Percentiles rank a stretch among this genome's conserved stretches.
These are phyloP conservation scores for Sarcodon sp. DNA, from an alignment of 768 basidiomycete species.

Conservation along the genomic window DNA sequence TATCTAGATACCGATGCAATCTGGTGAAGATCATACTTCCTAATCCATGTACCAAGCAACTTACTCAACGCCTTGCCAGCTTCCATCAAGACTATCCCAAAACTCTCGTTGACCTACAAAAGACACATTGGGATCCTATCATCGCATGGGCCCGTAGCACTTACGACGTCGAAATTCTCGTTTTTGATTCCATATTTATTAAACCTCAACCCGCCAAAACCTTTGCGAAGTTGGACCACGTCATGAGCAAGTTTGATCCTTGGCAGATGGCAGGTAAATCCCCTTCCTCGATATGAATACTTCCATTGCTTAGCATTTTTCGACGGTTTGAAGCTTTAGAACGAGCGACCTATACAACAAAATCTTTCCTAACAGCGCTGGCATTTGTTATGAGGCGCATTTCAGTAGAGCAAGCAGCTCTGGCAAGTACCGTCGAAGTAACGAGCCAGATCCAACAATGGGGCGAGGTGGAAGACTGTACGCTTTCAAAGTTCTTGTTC, in stretches of 20 bases:
- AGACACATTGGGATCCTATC: slow-evolving; percentile 80
- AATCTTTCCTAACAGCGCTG: slow-evolving; percentile 82
- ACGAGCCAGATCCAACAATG: slow-evolving; percentile 91
- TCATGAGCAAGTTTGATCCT: slow-evolving; percentile 52
- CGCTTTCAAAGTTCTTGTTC: slow-evolving; percentile 20
- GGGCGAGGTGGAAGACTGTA: slow-evolving; percentile 99
- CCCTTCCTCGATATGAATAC: neutral
- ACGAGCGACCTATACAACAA: slow-evolving; percentile 77
- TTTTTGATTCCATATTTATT: slow-evolving; percentile 61
- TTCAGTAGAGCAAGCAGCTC: slow-evolving; percentile 72
- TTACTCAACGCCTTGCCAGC: slow-evolving; percentile 23
- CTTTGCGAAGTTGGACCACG: slow-evolving; percentile 38
- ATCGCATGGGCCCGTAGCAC: slow-evolving; percentile 63
- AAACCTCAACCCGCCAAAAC: slow-evolving; percentile 62
- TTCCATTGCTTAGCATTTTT: neutral
- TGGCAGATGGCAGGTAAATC: slow-evolving; percentile 85
- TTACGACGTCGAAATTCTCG: slow-evolving; percentile 54
- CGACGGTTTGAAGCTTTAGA: slow-evolving; percentile 60
- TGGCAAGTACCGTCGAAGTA: slow-evolving; percentile 86
- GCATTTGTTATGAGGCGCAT: slow-evolving; percentile 70
- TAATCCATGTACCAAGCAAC: neutral
- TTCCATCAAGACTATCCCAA: slow-evolving; percentile 76
- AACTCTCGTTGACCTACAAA: slow-evolving; percentile 64
- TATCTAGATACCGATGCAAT: slow-evolving; percentile 95
- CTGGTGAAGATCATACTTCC: slow-evolving; percentile 35